phyloP scores from a whole-genome alignment of 2,329 filamentous ascomycete species.

The Alternaria panax region DNA sequence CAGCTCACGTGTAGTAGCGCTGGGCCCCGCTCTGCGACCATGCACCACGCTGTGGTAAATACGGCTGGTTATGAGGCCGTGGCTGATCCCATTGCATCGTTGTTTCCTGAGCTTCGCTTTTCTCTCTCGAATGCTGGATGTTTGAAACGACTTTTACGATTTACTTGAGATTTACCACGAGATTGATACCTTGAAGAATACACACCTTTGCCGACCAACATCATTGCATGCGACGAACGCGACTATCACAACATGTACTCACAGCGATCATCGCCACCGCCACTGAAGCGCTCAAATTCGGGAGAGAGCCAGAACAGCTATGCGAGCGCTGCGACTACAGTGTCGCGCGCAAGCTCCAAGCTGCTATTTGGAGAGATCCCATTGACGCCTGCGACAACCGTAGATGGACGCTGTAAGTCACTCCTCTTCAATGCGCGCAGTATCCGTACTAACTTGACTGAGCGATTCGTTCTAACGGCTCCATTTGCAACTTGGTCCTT shows the following conservation, averaged over 20 bases:
- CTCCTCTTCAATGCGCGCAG: conserved; percentile 7
- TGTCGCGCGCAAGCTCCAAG: conserved; percentile 49
- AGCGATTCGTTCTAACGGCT: conserved; percentile 56
- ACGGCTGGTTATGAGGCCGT: conserved; percentile 35
- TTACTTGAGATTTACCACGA: conserved; percentile 19
- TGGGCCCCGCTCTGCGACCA: conserved; percentile 27
- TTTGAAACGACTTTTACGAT: conserved; percentile 31
- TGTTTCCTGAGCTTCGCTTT: conserved; percentile 38
- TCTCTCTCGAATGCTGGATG: conserved; percentile 25
- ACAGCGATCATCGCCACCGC: conserved; percentile 43
- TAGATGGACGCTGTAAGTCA: conserved; percentile 48
- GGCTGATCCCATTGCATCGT: conserved; percentile 16
- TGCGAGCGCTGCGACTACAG: conserved; percentile 42
- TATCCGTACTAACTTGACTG: conserved; percentile 28
- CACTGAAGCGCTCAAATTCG: conserved; percentile 50
- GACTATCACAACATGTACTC: conserved; percentile 39
- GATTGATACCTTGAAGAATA: conserved; percentile 21
- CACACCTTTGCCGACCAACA: conserved; percentile 1
- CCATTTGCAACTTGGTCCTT: conserved; percentile 58
- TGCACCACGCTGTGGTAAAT: conserved; percentile 37
- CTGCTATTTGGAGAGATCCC: conserved; percentile 61
- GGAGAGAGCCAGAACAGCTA: conserved; percentile 49
- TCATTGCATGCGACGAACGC: conserved; percentile 27
- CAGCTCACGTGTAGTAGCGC: conserved; percentile 44
- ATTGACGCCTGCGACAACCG: conserved; percentile 49